Base-by-base conservation (phyloP, 2,329 filamentous ascomycete genomes). In the Fusarium guadeloupense region DNA sequence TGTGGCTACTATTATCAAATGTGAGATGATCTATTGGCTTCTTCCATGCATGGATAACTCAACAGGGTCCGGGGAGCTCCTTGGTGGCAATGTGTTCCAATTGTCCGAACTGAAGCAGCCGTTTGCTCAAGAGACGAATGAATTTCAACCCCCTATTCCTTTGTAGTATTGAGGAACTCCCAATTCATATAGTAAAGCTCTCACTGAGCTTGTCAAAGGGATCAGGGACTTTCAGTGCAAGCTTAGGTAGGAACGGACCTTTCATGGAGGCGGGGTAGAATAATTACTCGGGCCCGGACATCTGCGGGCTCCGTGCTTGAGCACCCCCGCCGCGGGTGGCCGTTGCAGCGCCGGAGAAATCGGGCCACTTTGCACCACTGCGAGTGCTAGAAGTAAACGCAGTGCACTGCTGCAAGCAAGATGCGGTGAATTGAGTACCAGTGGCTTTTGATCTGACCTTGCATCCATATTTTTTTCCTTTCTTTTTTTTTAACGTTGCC, bases 351-450 rank as follows among this genome's bases (percentile, higher is more conserved):
- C 6, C 28, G 5, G 34, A 62, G 30, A 30, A 47, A 60, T 64
- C 50, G 59, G 51, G 47, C 54, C 62, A 64, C 33, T 34, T 41
- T 42, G 39, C 46, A 59, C 58, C 62, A 51, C 47, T 67, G 45
- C 50, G 21, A 20, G 40, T 33, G 35, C 54, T 46, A 58, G 42
- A 54, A 52, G 33, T 41, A 31, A 45, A 53, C 46, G 41, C 41
- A 56, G 20, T 47, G 34, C 33, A 37, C n/a, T n/a, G 9, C 12
- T 28, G 26, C 19, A 35, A 39, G 35, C 43, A 59, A 64, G 64
- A 69, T 69, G 61, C 66, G 66, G 66, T 69, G 66, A 69, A 69
- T 62, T 66, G n/a, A n/a, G n/a, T n/a, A n/a, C n/a, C 40, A 46
- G 28, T 14, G 25, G 47, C 39, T 37, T 45, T 41, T 50, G 50